Percentiles rank a stretch among this genome's conserved stretches.
Conservation (phyloP, 2,329 filamentous ascomycete species). For the Trichoderma sp. region DNA sequence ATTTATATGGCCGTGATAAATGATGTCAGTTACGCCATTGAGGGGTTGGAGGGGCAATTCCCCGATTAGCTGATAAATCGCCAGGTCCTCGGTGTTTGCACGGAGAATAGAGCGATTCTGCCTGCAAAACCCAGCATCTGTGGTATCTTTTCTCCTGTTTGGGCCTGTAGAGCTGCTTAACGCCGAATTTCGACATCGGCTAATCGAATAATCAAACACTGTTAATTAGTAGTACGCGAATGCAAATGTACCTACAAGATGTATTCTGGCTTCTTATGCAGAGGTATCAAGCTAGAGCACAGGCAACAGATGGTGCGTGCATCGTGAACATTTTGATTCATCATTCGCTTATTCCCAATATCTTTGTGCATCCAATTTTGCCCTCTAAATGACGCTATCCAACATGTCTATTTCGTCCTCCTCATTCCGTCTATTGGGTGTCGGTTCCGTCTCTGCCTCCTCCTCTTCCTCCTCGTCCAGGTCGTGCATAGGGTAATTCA, state of each 20-base stretch:
- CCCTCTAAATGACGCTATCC: conserved; percentile 39
- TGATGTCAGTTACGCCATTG: conserved; percentile 14
- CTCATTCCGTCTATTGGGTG: conserved; percentile 29
- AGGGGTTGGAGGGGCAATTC: conserved; percentile 17
- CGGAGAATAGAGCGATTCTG: neutral
- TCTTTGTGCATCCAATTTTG: conserved; percentile 8
- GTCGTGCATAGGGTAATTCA: conserved; percentile 85
- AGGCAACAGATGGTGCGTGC: neutral
- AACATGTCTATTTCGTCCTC: conserved; percentile 36
- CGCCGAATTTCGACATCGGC: neutral
- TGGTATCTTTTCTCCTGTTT: conserved; percentile 6
- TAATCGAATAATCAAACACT: neutral
- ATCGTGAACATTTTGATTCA: neutral
- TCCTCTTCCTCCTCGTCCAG: conserved; percentile 69
- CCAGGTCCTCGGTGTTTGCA: neutral
- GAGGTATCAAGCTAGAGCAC: neutral
- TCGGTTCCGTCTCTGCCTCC: conserved; percentile 35
- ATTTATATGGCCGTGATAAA: neutral
- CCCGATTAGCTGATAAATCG: neutral
- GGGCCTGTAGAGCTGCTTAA: neutral
- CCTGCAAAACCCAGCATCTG: neutral
- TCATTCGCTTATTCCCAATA: neutral
- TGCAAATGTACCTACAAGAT: neutral
- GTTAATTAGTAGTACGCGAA: neutral
- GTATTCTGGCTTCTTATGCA: neutral